These are phyloP conservation scores for Ensete glaucum DNA, from an alignment of 176 grass and related monocot genomes.

Conservation along the genomic window DNA sequence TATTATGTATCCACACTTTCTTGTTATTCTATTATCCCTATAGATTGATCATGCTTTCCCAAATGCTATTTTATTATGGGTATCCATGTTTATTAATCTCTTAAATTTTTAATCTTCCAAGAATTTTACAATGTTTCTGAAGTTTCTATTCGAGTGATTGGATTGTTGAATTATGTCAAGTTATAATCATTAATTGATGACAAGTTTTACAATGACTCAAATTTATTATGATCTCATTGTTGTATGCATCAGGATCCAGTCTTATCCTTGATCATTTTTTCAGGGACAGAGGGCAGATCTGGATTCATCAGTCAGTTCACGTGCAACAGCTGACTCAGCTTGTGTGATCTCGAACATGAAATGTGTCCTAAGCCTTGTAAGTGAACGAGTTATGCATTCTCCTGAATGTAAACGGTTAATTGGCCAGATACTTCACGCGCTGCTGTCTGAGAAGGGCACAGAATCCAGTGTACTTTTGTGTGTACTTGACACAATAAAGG, in stretches of 20 bases:
- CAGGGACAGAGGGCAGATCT: conserved; percentile 79
- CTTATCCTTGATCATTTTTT: conserved; percentile 18
- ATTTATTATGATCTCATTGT: neutral
- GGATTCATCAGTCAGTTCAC: conserved; percentile 72
- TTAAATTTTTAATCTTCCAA: too few species aligned
- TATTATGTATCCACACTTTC: too few species aligned
- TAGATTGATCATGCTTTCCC: too few species aligned
- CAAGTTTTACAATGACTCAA: neutral
- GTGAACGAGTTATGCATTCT: conserved; percentile 78
- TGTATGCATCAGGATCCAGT: neutral
- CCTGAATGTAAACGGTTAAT: conserved; percentile 73
- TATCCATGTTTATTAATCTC: too few species aligned
- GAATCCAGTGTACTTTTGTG: conserved; percentile 76
- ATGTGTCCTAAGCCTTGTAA: conserved; percentile 68
- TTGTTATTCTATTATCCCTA: too few species aligned
- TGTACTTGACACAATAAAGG: conserved; percentile 79
- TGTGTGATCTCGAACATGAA: conserved; percentile 80
- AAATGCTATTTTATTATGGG: too few species aligned
- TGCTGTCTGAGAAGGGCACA: conserved; percentile 80
- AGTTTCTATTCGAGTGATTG: too few species aligned
- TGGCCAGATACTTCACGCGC: conserved; percentile 62
- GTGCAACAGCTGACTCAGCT: conserved; percentile 50
- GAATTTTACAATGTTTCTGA: too few species aligned
- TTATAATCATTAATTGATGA: neutral
- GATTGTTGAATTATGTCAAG: neutral